Evolutionary conservation across 768 basidiomycete genomes (phyloP).

Genomic region (Amanita molliuscula): DNA sequence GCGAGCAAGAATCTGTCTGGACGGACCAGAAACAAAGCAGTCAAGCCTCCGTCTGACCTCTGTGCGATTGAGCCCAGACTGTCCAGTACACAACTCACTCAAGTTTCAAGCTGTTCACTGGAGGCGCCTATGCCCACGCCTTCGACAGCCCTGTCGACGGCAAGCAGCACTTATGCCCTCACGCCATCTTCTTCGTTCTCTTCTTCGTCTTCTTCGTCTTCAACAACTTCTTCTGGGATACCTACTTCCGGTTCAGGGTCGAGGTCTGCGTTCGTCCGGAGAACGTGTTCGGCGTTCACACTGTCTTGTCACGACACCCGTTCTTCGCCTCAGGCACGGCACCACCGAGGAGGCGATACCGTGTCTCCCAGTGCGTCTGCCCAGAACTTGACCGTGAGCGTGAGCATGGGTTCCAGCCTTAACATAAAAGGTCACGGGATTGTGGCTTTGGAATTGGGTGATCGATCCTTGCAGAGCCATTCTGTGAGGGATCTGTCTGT

Average conservation of each 20-base stretch:
- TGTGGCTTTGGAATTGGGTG: background rate
- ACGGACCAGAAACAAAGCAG: background rate
- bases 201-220: background rate
- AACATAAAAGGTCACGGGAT: background rate
- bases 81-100: too few relatives aligned
- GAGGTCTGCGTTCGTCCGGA: background rate
- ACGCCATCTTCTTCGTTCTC: background rate
- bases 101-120: background rate
- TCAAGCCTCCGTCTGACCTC: background rate
- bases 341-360: background rate
- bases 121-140: background rate
- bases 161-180: background rate
- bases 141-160: background rate
- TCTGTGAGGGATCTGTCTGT: constrained; percentile 2
- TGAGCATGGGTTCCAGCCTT: background rate
- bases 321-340: background rate
- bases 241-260: background rate
- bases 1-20: too few relatives aligned
- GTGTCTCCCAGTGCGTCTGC: background rate
- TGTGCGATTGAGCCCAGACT: background rate
- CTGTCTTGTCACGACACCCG: too few relatives aligned
- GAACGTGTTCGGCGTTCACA: constrained; percentile 2
- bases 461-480: constrained; percentile 1
- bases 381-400: background rate
- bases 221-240: background rate